These are phyloP conservation scores for Podospora pseudoanserina DNA, from an alignment of 495 filamentous ascomycete genomes.

Conservation along the genomic window DNA sequence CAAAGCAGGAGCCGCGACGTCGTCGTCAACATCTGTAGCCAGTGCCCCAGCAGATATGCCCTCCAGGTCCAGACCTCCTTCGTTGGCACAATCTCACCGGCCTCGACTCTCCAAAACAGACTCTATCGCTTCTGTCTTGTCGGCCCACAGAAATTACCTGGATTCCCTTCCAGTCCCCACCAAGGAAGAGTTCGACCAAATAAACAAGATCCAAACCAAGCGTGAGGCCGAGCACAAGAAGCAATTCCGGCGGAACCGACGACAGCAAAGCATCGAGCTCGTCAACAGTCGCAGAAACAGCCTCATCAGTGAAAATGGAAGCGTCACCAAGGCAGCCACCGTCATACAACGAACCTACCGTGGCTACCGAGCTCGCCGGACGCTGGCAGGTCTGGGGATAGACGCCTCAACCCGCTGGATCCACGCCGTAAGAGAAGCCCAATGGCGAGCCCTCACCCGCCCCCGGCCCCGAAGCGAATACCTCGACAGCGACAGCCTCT, in stretches of 20 bases:
- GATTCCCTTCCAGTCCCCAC: constrained; percentile 47
- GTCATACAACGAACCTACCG: constrained; percentile 66
- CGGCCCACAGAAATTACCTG: constrained; percentile 43
- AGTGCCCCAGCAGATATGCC: neutral
- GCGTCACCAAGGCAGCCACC: constrained; percentile 44
- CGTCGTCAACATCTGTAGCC: neutral
- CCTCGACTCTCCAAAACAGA: constrained; percentile 5
- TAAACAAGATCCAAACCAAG: constrained; percentile 43
- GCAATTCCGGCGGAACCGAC: constrained; percentile 34
- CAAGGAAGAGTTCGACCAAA: constrained; percentile 39
- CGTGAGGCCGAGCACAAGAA: constrained; percentile 43
- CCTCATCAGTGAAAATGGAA: constrained; percentile 16
- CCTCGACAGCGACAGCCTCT: constrained; percentile 2
- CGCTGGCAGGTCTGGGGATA: constrained; percentile 59
- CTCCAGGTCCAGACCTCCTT: neutral
- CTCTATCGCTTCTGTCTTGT: constrained; percentile 4
- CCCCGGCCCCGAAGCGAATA: constrained; percentile 41
- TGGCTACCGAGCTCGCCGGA: constrained; percentile 64
- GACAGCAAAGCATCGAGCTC: constrained; percentile 22
- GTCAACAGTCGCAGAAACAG: constrained; percentile 14
- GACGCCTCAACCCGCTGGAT: constrained; percentile 67
- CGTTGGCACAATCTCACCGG: constrained; percentile 10
- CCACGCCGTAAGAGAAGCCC: constrained; percentile 62
- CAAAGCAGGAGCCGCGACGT: neutral
- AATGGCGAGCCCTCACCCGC: constrained; percentile 53